These are phyloP conservation scores for Cladosporium sp. DNA, from an alignment of 2,329 filamentous ascomycete species.

Conservation along the genomic window DNA sequence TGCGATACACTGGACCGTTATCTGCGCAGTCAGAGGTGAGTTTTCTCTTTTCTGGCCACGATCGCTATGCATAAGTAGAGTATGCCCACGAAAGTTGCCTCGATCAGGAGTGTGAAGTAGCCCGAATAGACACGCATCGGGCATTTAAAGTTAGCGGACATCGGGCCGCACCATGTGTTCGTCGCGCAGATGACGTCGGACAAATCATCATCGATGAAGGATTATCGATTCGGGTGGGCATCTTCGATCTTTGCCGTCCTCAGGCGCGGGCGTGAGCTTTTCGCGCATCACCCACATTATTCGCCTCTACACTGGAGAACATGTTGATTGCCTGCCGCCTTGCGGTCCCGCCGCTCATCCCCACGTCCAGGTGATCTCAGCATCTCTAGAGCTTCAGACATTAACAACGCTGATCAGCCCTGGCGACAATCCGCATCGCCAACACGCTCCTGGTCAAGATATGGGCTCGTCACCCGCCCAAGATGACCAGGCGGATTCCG, in stretches of 20 bases:
- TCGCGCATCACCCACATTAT: not conserved
- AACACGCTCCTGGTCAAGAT: not conserved
- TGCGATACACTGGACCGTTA: too few relatives aligned
- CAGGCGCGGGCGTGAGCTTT: not conserved
- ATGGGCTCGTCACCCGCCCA: not conserved
- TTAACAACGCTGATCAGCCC: not conserved
- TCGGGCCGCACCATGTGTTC: not conserved
- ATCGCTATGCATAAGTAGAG: too few relatives aligned
- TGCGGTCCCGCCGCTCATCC: not conserved
- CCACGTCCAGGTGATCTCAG: not conserved
- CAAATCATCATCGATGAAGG: not conserved
- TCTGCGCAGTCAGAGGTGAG: too few relatives aligned
- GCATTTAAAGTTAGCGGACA: not conserved
- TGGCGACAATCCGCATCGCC: not conserved
- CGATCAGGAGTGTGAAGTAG: too few relatives aligned
- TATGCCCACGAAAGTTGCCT: too few relatives aligned
- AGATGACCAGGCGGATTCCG: not conserved
- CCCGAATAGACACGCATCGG: not conserved
- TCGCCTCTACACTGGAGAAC: not conserved
- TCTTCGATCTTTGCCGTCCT: not conserved
- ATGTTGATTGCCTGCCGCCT: not conserved
- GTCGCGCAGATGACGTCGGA: not conserved
- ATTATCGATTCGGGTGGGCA: not conserved
- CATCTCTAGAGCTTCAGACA: not conserved
- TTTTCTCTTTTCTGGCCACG: too few relatives aligned